phyloP scores from a whole-genome alignment of 192 early-diverging fungal species.

The Geranomyces michiganensis region DNA sequence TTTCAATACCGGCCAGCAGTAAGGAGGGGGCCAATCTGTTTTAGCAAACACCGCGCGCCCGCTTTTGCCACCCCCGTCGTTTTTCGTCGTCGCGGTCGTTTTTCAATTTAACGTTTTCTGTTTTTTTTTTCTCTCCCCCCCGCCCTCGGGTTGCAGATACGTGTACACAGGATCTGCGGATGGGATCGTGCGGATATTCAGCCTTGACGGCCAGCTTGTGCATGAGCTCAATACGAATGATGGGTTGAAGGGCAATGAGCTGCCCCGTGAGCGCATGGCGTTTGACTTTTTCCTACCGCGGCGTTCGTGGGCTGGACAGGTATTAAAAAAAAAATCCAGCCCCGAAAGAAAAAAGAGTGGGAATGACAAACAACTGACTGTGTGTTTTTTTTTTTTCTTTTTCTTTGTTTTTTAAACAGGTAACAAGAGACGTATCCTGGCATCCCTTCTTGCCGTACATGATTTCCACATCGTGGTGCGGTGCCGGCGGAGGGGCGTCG shows the following conservation, averaged over 20 bases:
- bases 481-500: constrained; percentile 12
- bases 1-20: constrained; percentile 56
- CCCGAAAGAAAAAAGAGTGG: too few species aligned
- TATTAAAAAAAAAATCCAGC: not conserved
- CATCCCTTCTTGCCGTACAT: constrained; percentile 36
- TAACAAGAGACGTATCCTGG: constrained; percentile 42
- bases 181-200: constrained; percentile 54
- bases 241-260: not conserved
- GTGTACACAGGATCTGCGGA: constrained; percentile 68
- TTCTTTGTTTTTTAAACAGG: constrained; percentile 5
- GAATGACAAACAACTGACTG: not conserved
- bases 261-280: constrained; percentile 6
- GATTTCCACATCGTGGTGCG: constrained; percentile 31
- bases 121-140: too few species aligned
- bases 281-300: constrained; percentile 4
- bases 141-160: constrained; percentile 46
- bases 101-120: not conserved
- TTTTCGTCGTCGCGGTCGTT: too few species aligned
- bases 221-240: constrained; percentile 2
- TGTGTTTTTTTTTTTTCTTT: not conserved
- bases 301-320: not conserved
- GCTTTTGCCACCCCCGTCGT: too few species aligned
- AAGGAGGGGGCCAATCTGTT: too few species aligned
- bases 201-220: constrained; percentile 18
- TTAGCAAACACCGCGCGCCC: too few species aligned